These are phyloP conservation scores for Teratosphaeria destructans DNA, from an alignment of 2,329 filamentous ascomycete genomes.

Conservation along the genomic window DNA sequence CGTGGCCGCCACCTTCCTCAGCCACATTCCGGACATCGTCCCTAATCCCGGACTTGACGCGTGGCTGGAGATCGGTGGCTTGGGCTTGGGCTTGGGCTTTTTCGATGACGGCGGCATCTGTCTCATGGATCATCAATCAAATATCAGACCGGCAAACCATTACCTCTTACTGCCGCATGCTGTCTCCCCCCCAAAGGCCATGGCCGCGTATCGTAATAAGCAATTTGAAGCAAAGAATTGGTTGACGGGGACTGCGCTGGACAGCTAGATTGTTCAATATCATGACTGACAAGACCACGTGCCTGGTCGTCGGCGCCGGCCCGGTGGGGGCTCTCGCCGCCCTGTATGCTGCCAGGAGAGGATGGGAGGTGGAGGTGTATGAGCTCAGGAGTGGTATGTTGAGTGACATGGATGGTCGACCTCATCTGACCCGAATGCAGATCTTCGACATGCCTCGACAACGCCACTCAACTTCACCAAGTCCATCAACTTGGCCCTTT, in stretches of 20 bases:
- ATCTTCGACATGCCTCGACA: slow-evolving; percentile 74
- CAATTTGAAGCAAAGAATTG: neutral
- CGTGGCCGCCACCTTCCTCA: neutral
- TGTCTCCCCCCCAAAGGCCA: neutral
- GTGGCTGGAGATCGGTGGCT: no score
- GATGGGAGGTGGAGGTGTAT: slow-evolving; percentile 85
- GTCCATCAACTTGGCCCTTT: slow-evolving; percentile 95
- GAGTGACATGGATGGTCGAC: neutral
- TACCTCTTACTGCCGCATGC: neutral
- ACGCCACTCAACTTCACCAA: slow-evolving; percentile 89
- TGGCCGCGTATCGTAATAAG: neutral
- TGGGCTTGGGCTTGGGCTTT: neutral
- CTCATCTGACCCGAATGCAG: slow-evolving; percentile 37
- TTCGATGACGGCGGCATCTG: neutral
- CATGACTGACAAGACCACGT: slow-evolving; percentile 15
- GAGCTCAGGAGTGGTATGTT: slow-evolving; percentile 76
- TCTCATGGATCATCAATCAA: neutral
- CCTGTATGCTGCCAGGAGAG: slow-evolving; percentile 80
- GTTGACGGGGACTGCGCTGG: neutral
- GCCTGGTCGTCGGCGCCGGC: slow-evolving; percentile 76
- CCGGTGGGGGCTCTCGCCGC: slow-evolving; percentile 88
- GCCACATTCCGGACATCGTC: neutral
- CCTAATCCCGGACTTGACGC: no score
- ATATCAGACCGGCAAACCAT: no score
- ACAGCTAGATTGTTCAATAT: neutral